Evolutionary conservation across 2,329 filamentous ascomycete genomes (phyloP), one percentile per base, ranked within the genome.

Genomic region (Gnomoniopsis smithogilvyi): DNA sequence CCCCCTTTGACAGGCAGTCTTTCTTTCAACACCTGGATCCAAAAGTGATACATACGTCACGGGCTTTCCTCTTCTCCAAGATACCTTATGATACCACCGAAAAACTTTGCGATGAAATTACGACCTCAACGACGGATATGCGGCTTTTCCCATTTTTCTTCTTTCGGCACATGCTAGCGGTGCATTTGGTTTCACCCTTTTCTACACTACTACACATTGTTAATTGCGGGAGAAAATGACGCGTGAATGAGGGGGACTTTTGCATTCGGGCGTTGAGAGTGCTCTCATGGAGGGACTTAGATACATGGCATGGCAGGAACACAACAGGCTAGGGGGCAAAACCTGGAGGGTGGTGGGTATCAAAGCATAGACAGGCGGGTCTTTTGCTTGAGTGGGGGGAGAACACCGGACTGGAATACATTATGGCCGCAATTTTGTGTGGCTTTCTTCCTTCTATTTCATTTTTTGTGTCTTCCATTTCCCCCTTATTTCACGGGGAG

Each of bases 1-100:
- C n/a, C 43, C 26, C 43, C n/a, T 19, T 38, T 43, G 21, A 24
- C 43, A 22, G 22, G 15, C 12, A 19, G 11, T 22, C 26, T 8
- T 8, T 7, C 43, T 19, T 24, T 17, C 22, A 41, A 38, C 24
- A n/a, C 34, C 17, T 19, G 43, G 33, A 50, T 6, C 33, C 33
- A 17, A 6, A 17, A 33, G 46, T 36, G 33, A 33, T 33, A 47
- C 21, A 43, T 11, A 41, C 45, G 19, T 45, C 10, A 24, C 36
- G 38, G 15, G 43, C 45, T 45, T 26, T 54, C 47, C 43, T 60
- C n/a, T 53, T 53, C 22, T 41, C 47, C 51, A 47, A 53, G 50
- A 62, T 56, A 62, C 57, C 54, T 41, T 49, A 53, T 55, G 60
- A 62, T 62, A 62, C 60, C 57, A 62, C 34, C 54, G 51, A 38